Evolutionary conservation across 2,329 filamentous ascomycete species (phyloP), one percentile per base, ranked within the genome.

Genomic region (Capronia epimyces): DNA sequence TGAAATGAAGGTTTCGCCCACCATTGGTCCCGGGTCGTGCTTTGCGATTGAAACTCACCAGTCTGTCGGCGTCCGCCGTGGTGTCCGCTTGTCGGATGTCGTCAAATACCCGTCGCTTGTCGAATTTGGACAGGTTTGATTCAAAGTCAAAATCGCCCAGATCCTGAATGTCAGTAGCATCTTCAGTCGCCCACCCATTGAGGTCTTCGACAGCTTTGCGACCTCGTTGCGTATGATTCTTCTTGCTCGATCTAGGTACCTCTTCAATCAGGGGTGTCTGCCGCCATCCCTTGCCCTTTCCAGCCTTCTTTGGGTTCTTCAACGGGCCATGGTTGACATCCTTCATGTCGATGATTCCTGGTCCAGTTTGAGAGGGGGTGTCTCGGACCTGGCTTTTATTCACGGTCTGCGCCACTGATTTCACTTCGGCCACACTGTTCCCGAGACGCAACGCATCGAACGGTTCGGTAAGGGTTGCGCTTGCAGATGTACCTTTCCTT

Each of bases 111-210:
- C 83, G 84, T 49, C 85, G 82, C 72, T 97, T 97, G 73, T 97
- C 90, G 62, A 97, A 97, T 64, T 95, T 95, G 41, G 88, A 90
- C 25, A 97, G 76, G 59, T 89, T 89, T 48, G 82, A 83, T 62
- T 87, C 84, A 63, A 97, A 97, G 67, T 97, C 91, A 62, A 97
- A 97, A 55, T 97, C 93, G 9, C 87, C 88, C 75, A 93, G 80
- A 65, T 94, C 91, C 69, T 91, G 87, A 18, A 93, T 87, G 65
- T 97, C 93, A 0, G 89, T 96, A 18, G 91, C 90, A 64, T 97
- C 91, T 65, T 96, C 93, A 0, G 91, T 96, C 3, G 88, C 89
- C 90, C 91, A 97, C 2, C 89, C 91, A 65, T 89, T 94, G 37
- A 88, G 69, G 47, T 77, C 73, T 50, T 80, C 77, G 7, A 61